Conservation (phyloP, 2,329 filamentous ascomycete species). For the Fusarium sp. region DNA sequence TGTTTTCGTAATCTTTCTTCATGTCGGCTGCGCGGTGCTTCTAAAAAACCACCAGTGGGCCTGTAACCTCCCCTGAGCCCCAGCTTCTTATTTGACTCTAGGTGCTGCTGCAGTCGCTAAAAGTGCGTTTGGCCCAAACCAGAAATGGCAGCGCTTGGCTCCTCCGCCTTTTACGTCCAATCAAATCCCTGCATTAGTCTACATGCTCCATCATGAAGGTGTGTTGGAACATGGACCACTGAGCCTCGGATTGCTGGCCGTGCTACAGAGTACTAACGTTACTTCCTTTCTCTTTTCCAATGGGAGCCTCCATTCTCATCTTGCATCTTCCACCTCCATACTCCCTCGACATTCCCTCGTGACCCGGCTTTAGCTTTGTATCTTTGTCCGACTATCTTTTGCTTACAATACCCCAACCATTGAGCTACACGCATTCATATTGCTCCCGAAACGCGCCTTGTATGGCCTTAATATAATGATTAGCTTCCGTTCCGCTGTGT, state of each 20-base stretch:
- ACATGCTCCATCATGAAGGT: slow-evolving; percentile 40
- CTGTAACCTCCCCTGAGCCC: slow-evolving; percentile 23
- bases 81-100: slow-evolving; percentile 25
- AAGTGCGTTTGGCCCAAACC: slow-evolving; percentile 11
- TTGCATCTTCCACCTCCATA: slow-evolving; percentile 36
- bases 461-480: slow-evolving; percentile 53
- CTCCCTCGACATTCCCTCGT: slow-evolving; percentile 14
- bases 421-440: slow-evolving; percentile 29
- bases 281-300: slow-evolving; percentile 40
- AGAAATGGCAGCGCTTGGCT: slow-evolving; percentile 7
- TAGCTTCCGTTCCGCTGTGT: slow-evolving; percentile 40
- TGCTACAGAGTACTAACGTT: slow-evolving; percentile 17
- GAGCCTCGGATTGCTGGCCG: slow-evolving; percentile 41
- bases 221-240: slow-evolving; percentile 33
- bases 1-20: neutral
- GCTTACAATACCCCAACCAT: slow-evolving; percentile 1
- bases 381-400: neutral
- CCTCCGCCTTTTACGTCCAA: slow-evolving; percentile 30
- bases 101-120: slow-evolving; percentile 23
- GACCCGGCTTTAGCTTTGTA: slow-evolving; percentile 26
- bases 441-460: slow-evolving; percentile 44
- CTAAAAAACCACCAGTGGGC: slow-evolving; percentile 4
- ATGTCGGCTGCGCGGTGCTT: slow-evolving; percentile 16
- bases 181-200: slow-evolving; percentile 21
- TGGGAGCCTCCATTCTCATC: slow-evolving; percentile 34